These are phyloP conservation scores for Alternaria sp. DNA, from an alignment of 2,329 filamentous ascomycete genomes.

Conservation along the genomic window DNA sequence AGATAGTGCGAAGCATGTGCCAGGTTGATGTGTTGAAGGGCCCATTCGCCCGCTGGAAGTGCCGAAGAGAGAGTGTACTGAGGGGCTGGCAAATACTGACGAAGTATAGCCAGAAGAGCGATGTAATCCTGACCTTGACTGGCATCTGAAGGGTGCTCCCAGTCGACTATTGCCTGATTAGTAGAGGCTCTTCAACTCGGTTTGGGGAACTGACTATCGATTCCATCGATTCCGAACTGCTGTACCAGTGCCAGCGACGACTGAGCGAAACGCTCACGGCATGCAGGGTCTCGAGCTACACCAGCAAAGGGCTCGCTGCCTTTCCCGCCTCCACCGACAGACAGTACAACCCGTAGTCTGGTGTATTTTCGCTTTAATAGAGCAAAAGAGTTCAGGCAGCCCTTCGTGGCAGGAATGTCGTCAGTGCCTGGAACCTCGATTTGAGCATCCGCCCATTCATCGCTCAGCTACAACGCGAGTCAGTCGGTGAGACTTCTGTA, in stretches of 20 bases:
- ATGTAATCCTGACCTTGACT: constrained; percentile 75
- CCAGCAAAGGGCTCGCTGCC: constrained; percentile 71
- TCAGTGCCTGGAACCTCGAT: constrained; percentile 71
- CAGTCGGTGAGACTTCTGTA: constrained; percentile 20
- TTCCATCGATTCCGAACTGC: constrained; percentile 73
- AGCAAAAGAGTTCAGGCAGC: constrained; percentile 74
- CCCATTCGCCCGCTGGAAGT: constrained; percentile 70
- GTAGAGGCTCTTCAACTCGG: not conserved
- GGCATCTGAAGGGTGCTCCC: constrained; percentile 74
- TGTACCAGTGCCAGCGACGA: constrained; percentile 72
- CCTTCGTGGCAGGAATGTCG: constrained; percentile 43
- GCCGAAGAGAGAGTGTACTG: constrained; percentile 74
- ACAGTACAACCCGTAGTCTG: constrained; percentile 76
- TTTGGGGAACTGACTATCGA: constrained; percentile 66
- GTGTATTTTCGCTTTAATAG: constrained; percentile 73
- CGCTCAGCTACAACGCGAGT: constrained; percentile 66
- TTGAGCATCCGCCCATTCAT: constrained; percentile 77
- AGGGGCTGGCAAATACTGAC: constrained; percentile 71
- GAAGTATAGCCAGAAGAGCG: constrained; percentile 69
- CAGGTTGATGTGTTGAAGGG: constrained; percentile 73
- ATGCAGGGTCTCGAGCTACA: constrained; percentile 66
- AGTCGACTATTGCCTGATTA: constrained; percentile 67
- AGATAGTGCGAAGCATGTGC: constrained; percentile 67
- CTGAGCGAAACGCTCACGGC: constrained; percentile 72
- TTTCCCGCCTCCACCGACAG: constrained; percentile 74